Conservation (phyloP, 75 land plant species). For the Sequoiadendron giganteum region DNA sequence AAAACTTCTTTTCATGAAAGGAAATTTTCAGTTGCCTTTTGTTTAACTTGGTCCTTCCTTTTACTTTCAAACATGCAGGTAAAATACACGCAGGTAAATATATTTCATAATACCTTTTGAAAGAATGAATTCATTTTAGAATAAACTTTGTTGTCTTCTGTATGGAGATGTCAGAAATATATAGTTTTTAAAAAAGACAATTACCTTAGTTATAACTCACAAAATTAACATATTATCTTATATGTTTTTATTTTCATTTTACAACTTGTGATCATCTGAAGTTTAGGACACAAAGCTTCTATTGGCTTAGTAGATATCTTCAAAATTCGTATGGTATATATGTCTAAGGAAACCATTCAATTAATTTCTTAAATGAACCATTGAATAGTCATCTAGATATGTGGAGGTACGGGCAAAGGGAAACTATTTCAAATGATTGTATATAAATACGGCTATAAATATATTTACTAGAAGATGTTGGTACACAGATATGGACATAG, state of each 20-base stretch:
- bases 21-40: neutral
- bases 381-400: neutral
- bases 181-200: too few relatives aligned
- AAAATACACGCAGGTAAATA: neutral
- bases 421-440: neutral
- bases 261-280: neutral
- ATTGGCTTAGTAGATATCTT: neutral
- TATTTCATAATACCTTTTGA: neutral
- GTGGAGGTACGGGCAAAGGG: neutral
- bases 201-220: too few relatives aligned
- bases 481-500: neutral
- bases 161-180: neutral
- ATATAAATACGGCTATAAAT: neutral
- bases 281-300: neutral
- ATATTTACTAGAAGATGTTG: neutral
- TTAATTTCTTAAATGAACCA: neutral
- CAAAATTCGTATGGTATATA: neutral
- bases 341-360: neutral
- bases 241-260: too few relatives aligned
- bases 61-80: neutral
- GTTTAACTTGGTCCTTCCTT: neutral
- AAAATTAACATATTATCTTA: too few relatives aligned
- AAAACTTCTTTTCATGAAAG: neutral
- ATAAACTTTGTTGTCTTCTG: neutral
- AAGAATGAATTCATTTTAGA: neutral